Base-by-base conservation (phyloP, 345 rosid genomes). In the Gossypium stocksii region DNA sequence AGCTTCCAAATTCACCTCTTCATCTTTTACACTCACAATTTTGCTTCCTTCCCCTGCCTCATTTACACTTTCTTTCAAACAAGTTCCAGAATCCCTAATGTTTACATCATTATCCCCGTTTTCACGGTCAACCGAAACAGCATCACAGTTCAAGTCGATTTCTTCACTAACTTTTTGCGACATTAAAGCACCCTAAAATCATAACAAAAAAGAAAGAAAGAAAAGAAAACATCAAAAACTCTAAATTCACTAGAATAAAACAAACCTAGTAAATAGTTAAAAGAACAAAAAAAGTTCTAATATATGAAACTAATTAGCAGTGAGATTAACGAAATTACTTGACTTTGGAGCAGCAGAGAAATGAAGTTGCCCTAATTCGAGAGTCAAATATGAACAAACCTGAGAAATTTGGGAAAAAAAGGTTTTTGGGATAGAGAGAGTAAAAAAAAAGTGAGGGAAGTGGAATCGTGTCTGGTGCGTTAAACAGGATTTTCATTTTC, bases 131-230 rank as follows among this genome's bases (percentile, higher is more conserved):
- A 60, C 27, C 34, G 52, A 20, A 75, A 67, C 73, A 25, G 80
- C 85, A 29, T 81, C 86, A n/a, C 81, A 74, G 64, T 82, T 83
- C 20, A 87, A 78, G 70, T 86, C 83, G 70, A 84, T 84, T 58
- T 38, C 75, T 23, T 71, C 82, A 41, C 17, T 71, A 52, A 29
- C 25, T 68, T 83, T 77, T 8, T 57, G 49, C 79, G 85, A 78
- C 89, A 88, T 86, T 22, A 54, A 38, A 34, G 6, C 2, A 57
- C 72, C 83, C 80, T 58, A 66, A 53, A 71, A 52, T 20, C 41
- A 34, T 34, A 34, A 34, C 41, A 1, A 5, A 4, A 5, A 34
- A 34, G 41, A 54, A 17, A 29, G 38, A 43, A 58, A 15, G 45
- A 22, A 25, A 66, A 9, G 16, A 7, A 53, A 41, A 15, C 34